phyloP scores from a whole-genome alignment of 768 basidiomycete genomes.

The Hysterangium stoloniferum region DNA sequence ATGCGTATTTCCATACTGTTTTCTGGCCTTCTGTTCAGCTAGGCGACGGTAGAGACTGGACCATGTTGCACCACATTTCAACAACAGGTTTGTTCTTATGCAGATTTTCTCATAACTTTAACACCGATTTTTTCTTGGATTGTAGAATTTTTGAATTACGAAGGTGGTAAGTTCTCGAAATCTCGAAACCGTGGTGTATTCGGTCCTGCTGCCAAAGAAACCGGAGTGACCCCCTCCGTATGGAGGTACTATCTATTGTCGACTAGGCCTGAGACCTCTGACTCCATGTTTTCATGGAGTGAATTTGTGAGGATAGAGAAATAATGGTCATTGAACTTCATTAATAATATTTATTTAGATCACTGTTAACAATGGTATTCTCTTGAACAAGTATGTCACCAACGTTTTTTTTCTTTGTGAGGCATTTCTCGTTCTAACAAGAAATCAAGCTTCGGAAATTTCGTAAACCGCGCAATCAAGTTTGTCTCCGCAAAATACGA shows the following conservation, averaged over 20 bases:
- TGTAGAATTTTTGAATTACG: conserved; percentile 93
- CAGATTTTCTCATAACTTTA: neutral
- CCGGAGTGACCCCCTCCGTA: conserved; percentile 87
- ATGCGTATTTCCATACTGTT: conserved; percentile 96
- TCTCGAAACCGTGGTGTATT: conserved; percentile 95
- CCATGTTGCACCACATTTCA: conserved; percentile 86
- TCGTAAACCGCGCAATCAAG: conserved; percentile 90
- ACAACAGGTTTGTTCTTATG: conserved; percentile 64
- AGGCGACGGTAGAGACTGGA: conserved; percentile 89
- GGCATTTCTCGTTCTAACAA: neutral
- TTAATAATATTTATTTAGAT: conserved; percentile 40
- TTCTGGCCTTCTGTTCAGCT: conserved; percentile 88
- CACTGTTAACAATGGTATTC: conserved; percentile 83
- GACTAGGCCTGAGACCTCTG: conserved; percentile 86
- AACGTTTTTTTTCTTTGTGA: neutral
- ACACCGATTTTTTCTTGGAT: neutral
- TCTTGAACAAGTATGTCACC: conserved; percentile 77
- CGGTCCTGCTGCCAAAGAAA: conserved; percentile 88
- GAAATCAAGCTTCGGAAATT: conserved; percentile 79
- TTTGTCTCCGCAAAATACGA: conserved; percentile 85
- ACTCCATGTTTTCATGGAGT: conserved; percentile 95
- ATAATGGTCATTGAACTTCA: neutral
- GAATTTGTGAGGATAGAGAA: conserved; percentile 60
- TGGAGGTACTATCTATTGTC: conserved; percentile 96
- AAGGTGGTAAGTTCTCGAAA: conserved; percentile 98